These are phyloP conservation scores for Trifolium subterraneum DNA, from an alignment of 306 rosid genomes.

Conservation along the genomic window DNA sequence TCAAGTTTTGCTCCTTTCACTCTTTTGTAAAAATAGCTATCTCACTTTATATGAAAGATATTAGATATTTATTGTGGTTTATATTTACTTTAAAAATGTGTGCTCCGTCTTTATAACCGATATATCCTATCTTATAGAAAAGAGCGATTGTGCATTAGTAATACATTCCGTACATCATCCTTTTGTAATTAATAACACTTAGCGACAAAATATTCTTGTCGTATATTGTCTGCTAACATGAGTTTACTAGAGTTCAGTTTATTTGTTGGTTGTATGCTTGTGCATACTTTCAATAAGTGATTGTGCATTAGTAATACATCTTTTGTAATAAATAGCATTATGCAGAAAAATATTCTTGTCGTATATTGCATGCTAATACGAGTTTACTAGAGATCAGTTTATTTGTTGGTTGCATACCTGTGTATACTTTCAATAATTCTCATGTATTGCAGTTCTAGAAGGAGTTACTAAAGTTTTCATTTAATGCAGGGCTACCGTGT, in stretches of 20 bases:
- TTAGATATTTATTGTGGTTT: neutral
- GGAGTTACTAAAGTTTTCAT: constrained; percentile 21
- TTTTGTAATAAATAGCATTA: neutral
- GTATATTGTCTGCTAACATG: constrained; percentile 7
- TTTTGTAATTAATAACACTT: neutral
- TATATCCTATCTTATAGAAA: neutral
- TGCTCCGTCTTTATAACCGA: neutral
- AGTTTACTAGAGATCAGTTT: constrained; percentile 16
- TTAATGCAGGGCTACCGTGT: constrained; percentile 89
- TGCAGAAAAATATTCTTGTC: constrained; percentile 9
- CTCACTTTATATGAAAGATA: neutral
- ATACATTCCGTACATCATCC: neutral
- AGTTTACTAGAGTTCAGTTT: constrained; percentile 21
- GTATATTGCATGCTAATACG: constrained; percentile 4
- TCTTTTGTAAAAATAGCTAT: neutral
- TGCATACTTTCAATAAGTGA: no score
- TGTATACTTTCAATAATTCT: constrained; percentile 18
- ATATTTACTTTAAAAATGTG: constrained; percentile 11
- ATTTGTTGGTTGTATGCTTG: neutral
- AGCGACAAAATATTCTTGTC: constrained; percentile 8
- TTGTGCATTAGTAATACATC: constrained; percentile 4
- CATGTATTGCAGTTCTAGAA: constrained; percentile 19
- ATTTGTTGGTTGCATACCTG: constrained; percentile 14
- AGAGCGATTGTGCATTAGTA: neutral
- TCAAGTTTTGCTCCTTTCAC: neutral